Evolutionary conservation across 1,284 basidiomycete species (phyloP), one percentile per base, ranked within the genome.

Genomic region (Trichosporon sp.): DNA sequence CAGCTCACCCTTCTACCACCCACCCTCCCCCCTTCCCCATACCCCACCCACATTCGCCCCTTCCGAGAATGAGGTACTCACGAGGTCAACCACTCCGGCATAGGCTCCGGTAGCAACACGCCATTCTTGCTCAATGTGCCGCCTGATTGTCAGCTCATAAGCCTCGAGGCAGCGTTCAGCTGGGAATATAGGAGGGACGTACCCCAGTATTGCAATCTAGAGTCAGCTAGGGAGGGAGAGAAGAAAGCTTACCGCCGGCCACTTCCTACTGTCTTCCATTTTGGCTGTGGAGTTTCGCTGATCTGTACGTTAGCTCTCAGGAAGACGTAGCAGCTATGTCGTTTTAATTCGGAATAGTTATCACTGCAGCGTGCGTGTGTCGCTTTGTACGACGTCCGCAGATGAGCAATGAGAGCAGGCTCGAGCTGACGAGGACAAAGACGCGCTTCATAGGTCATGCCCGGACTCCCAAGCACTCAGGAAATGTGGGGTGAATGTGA

Each of bases 181-280:
- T 14, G 34, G 9, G 16, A 19, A 19, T n/a, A n/a, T n/a, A n/a
- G n/a, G n/a, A n/a, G n/a, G 13, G 23, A 70, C 84, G 73, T 67
- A 89, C 90, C 91, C 87, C 88, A 89, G 70, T 88, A 83, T 73
- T 91, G 90, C 59, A 91, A 74, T 67, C 90, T 91, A 33, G 16
- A 40, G 14, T 63, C 63, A 66, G 63, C 56, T 14, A 3, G 7
- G 54, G 16, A 16, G 9, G 33, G 7, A 16, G 3, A 7, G 13
- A 29, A 4, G 32, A 69, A 44, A 19, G 44, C 80, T 70, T 67
- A 89, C 91, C 91, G 85, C 73, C 91, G 83, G 68, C 91, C 91
- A 4, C 86, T 84, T 1, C 72, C 73, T 19, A 94, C 83, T n/a
- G 84, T 84, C 77, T 88, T 92, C 92, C 92, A 95, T 77, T 87